Evolutionary conservation across 257 asterid genomes (phyloP).

Genomic region (Gardenia jasminoides): DNA sequence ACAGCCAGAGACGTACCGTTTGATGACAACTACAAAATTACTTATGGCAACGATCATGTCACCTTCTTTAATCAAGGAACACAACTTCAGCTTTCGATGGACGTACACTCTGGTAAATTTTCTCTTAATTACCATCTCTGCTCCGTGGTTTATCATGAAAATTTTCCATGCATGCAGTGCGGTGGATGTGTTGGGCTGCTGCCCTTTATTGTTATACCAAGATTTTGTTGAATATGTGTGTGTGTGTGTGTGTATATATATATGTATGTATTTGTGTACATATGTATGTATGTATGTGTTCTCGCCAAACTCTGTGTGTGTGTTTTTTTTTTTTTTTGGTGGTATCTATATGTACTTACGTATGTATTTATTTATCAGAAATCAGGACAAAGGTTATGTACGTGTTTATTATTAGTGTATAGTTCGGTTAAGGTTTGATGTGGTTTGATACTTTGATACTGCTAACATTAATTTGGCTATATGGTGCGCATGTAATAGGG

Average conservation of each 20-base stretch:
- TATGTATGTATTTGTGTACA: no score
- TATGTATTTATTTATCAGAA: no score
- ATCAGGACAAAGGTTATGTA: no score
- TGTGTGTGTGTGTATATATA: no score
- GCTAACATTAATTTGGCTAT: background rate
- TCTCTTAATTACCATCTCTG: no score
- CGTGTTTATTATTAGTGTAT: no score
- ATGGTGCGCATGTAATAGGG: slow-evolving; percentile 30
- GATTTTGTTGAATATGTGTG: background rate
- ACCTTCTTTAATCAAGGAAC: slow-evolving; percentile 34
- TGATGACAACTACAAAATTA: slow-evolving; percentile 35
- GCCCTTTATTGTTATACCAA: background rate
- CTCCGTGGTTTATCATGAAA: no score
- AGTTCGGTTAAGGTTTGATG: no score
- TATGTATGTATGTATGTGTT: no score
- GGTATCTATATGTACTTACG: background rate
- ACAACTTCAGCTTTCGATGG: slow-evolving; percentile 55
- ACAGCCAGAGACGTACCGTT: slow-evolving; percentile 26
- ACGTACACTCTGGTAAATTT: slow-evolving; percentile 40
- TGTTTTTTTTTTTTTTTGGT: background rate
- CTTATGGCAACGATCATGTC: slow-evolving; percentile 48
- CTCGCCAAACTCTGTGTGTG: no score
- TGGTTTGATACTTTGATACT: background rate
- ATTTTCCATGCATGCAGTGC: background rate
- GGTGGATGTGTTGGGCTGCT: no score